Base-by-base conservation (phyloP, 805 yeast genomes). In the Komagataella populi region DNA sequence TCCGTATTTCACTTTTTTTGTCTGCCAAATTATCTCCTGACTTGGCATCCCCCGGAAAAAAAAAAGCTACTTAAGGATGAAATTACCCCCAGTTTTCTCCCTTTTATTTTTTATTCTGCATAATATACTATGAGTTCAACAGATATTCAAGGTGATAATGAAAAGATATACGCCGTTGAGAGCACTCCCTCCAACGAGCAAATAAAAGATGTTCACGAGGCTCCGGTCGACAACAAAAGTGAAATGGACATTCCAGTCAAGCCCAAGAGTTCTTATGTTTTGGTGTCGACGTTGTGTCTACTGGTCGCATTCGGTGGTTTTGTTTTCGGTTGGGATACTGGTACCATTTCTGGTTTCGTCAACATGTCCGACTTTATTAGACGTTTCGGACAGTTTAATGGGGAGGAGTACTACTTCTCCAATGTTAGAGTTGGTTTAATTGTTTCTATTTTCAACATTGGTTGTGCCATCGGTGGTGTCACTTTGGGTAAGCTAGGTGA, bases 261-360 rank as follows among this genome's bases (percentile, higher is more conserved):
- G 39, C 59, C 67, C 39, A 60, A 55, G 17, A 46, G 57, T 8
- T 60, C 58, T 14, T 62, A 60, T 50, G 7, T 58, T 6, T 57
- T 59, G 23, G 65, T 62, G 12, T 65, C 63, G 12, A 7, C 60
- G 50, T 67, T 65, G 24, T 80, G 87, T 65, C 58, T 72, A n/a
- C 59, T 77, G 51, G 77, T 83, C 56, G 85, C 87, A 36, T 83
- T 83, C 55, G 88, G 87, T 69, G 90, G 89, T 48, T 83, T 79
- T 62, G 82, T 83, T 47, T 83, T 81, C 60, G 89, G 89, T 54
- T 83, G 83, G 75, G 89, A 83, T 70, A 83, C 87, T 50, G 89
- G 88, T 70, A 81, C 88, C 56, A 77, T 82, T 64, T 80, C 85
- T 45, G 87, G 87, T 57, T 79, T 83, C 59, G 79, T 81, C 49